A percentile compares a stretch with the other conserved stretches of the same genome.
Conservation (phyloP, 108 stramenopile species). For the Cylindrotheca closterium region DNA sequence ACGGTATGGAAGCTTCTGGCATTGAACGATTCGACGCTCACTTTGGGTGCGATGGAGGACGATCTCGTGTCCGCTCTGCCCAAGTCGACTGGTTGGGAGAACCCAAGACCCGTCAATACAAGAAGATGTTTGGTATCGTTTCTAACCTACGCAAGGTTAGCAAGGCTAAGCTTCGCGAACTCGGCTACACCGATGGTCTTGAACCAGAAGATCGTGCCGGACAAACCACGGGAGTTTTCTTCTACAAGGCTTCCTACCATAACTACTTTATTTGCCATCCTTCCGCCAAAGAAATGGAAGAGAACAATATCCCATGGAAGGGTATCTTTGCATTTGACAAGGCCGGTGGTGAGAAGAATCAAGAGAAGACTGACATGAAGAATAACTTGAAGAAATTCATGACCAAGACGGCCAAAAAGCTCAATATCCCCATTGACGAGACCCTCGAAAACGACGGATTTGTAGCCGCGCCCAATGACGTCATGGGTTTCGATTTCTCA, state of each 20-base stretch:
- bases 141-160: constrained; percentile 15
- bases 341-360: background rate
- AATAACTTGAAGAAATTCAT: constrained; percentile 1
- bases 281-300: constrained; percentile 13
- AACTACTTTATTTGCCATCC: constrained; percentile 18
- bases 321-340: constrained; percentile 16
- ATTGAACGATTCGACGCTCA: constrained; percentile 4
- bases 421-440: constrained; percentile 10
- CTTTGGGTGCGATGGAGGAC: constrained; percentile 9
- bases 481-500: constrained; percentile 21
- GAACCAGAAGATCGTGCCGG: constrained; percentile 19
- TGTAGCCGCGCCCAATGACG: constrained; percentile 12
- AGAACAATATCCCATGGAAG: constrained; percentile 16
- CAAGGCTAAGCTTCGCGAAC: background rate
- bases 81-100: constrained; percentile 15
- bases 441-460: constrained; percentile 8
- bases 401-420: constrained; percentile 8
- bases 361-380: constrained; percentile 11
- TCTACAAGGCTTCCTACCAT: constrained; percentile 18
- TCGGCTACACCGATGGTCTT: constrained; percentile 2
- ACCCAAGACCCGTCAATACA: constrained; percentile 12
- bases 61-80: background rate
- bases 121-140: constrained; percentile 20
- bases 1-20: constrained; percentile 6
- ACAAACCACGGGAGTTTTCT: constrained; percentile 7